These are phyloP conservation scores for Austroboletus niveus DNA, from an alignment of 1,284 basidiomycete species.

Conservation along the genomic window DNA sequence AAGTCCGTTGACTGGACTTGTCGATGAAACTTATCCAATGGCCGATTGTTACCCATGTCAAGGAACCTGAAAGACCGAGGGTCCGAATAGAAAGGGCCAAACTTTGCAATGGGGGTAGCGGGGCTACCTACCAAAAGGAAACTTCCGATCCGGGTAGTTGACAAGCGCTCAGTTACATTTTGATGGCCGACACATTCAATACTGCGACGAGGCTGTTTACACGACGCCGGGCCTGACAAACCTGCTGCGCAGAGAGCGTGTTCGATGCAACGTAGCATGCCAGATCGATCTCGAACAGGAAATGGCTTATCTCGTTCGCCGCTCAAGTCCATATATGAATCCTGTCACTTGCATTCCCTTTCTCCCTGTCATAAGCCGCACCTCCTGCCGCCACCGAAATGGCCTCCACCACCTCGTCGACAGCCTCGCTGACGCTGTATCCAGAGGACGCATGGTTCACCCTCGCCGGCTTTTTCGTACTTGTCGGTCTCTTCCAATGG, in stretches of 20 bases:
- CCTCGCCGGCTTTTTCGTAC: conserved; percentile 41
- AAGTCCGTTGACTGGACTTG: too few relatives aligned
- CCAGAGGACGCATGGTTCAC: conserved; percentile 46
- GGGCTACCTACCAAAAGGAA: too few relatives aligned
- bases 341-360: not conserved
- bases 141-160: not conserved
- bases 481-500: conserved; percentile 41
- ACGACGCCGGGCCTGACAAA: too few relatives aligned
- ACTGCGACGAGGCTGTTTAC: too few relatives aligned
- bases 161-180: not conserved
- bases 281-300: not conserved
- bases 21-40: too few relatives aligned
- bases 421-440: conserved; percentile 21
- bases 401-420: not conserved
- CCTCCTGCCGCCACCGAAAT: conserved; percentile 3
- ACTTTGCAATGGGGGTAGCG: too few relatives aligned
- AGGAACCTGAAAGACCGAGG: too few relatives aligned
- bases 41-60: too few relatives aligned
- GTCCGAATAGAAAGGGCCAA: too few relatives aligned
- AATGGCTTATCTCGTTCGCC: not conserved
- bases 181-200: not conserved
- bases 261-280: not conserved
- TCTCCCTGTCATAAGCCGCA: not conserved
- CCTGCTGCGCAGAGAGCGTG: not conserved
- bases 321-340: conserved; percentile 15